phyloP scores from a whole-genome alignment of 75 land plant genomes.

The Picea sitchensis region DNA sequence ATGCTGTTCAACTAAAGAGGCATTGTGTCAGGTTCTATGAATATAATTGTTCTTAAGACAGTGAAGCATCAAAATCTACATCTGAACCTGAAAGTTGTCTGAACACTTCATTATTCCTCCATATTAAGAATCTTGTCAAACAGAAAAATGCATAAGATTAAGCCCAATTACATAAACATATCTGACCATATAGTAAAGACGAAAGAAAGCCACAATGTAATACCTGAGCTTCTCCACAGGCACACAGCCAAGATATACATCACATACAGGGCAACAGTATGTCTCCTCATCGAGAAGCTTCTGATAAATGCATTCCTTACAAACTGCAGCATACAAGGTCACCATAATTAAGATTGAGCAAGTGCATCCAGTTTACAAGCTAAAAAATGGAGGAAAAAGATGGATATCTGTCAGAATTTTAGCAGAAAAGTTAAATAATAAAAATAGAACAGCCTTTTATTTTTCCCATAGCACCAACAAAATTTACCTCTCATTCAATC shows the following conservation, averaged over 20 bases:
- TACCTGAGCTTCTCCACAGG: slow-evolving; percentile 90
- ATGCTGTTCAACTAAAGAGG: not conserved
- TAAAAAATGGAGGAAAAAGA: not conserved
- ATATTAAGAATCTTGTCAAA: not conserved
- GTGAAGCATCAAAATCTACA: not conserved
- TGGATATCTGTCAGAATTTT: not conserved
- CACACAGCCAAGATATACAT: slow-evolving; percentile 64
- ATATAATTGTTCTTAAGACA: not conserved
- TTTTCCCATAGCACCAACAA: too few relatives aligned
- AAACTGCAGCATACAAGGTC: slow-evolving; percentile 47
- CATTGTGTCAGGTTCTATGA: not conserved
- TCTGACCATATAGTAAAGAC: not conserved
- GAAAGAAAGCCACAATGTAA: not conserved
- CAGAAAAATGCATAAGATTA: not conserved
- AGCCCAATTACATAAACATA: not conserved
- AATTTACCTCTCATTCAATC: too few relatives aligned
- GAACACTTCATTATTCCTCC: not conserved
- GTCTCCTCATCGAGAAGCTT: slow-evolving; percentile 69
- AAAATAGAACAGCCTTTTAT: too few relatives aligned
- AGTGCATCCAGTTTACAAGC: not conserved
- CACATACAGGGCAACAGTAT: slow-evolving; percentile 82
- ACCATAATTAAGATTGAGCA: not conserved
- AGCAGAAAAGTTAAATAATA: too few relatives aligned
- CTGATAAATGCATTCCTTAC: slow-evolving; percentile 76
- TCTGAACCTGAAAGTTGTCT: not conserved